Conservation (phyloP, 257 asterid species). For the Solanum appendiculatum region DNA sequence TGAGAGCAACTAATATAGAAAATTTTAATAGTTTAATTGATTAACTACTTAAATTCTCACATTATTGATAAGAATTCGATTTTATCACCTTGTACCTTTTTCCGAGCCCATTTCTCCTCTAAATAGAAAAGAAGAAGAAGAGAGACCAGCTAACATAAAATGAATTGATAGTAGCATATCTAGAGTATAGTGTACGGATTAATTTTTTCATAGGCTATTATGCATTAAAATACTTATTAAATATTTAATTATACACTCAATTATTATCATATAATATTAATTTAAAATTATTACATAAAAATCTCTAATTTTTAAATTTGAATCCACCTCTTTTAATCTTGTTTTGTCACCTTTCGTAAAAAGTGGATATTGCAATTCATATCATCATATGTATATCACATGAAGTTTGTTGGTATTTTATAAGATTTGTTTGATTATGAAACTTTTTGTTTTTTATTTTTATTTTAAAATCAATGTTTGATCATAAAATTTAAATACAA, state of each 20-base stretch:
- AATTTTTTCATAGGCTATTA: no score
- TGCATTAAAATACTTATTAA: neutral
- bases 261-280: no score
- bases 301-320: no score
- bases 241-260: neutral
- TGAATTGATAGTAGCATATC: no score
- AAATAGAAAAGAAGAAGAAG: no score
- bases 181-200: no score
- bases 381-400: neutral
- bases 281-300: no score
- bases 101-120: no score
- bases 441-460: neutral
- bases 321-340: neutral
- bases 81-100: neutral
- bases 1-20: neutral
- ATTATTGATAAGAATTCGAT: rapidly evolving
- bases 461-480: neutral
- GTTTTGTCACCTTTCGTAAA: neutral
- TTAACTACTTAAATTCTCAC: no score
- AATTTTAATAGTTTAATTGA: no score
- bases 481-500: neutral
- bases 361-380: neutral
- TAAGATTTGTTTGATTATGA: neutral
- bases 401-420: neutral
- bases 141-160: no score